Evolutionary conservation across 352 stramenopile genomes (phyloP).

Genomic region (Globisporangium uncinulatum): DNA sequence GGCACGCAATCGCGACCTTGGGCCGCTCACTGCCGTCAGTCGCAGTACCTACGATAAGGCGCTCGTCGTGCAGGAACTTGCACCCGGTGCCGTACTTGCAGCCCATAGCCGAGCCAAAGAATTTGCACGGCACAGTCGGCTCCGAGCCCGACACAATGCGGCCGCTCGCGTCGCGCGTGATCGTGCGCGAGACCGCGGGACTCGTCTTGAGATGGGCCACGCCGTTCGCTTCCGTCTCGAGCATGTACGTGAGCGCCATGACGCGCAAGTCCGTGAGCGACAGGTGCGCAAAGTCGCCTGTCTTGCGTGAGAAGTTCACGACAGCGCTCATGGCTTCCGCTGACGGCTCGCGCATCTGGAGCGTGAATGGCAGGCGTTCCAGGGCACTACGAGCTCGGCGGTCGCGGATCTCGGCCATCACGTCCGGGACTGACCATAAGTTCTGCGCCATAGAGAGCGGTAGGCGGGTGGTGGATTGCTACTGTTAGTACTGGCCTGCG

Average conservation of each 20-base stretch:
- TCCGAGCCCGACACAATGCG: slow-evolving; percentile 48
- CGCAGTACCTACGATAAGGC: slow-evolving; percentile 10
- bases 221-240: slow-evolving; percentile 75
- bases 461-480: too few relatives aligned
- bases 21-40: slow-evolving; percentile 20
- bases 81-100: slow-evolving; percentile 80
- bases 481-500: not conserved
- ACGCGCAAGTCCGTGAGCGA: slow-evolving; percentile 84
- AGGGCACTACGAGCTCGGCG: slow-evolving; percentile 65
- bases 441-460: slow-evolving; percentile 20
- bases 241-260: slow-evolving; percentile 85
- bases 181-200: slow-evolving; percentile 59
- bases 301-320: slow-evolving; percentile 80
- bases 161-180: slow-evolving; percentile 58
- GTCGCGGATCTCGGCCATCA: slow-evolving; percentile 81
- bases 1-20: slow-evolving; percentile 75
- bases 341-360: slow-evolving; percentile 78
- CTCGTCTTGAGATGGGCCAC: slow-evolving; percentile 61
- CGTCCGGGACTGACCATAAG: slow-evolving; percentile 85
- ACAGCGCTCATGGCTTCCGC: slow-evolving; percentile 73
- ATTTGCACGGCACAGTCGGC: slow-evolving; percentile 67
- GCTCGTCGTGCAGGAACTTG: slow-evolving; percentile 74
- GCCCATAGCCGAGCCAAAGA: slow-evolving; percentile 65
- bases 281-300: slow-evolving; percentile 79
- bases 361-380: slow-evolving; percentile 65